These are phyloP conservation scores for Parastagonospora avenae DNA, from an alignment of 2,329 filamentous ascomycete genomes.

Conservation along the genomic window DNA sequence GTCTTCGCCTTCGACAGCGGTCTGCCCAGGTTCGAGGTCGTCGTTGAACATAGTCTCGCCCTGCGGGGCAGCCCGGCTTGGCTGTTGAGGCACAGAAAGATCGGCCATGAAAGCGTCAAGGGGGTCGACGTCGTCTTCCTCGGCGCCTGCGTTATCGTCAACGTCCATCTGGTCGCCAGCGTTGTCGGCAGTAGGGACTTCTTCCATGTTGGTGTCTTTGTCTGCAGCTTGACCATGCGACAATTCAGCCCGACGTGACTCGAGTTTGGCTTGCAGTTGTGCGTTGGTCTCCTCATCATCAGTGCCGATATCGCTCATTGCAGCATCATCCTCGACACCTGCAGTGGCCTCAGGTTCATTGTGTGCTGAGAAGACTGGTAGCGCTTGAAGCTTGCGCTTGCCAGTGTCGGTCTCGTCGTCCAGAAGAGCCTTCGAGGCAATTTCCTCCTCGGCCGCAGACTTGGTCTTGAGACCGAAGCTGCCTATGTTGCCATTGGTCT, in stretches of 20 bases:
- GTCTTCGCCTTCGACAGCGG: constrained; percentile 65
- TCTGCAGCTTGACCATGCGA: constrained; percentile 57
- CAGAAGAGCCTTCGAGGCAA: constrained; percentile 79
- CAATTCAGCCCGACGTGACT: constrained; percentile 72
- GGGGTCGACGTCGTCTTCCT: constrained; percentile 81
- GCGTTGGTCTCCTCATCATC: constrained; percentile 90
- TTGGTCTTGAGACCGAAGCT: constrained; percentile 77
- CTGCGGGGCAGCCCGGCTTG: constrained; percentile 61
- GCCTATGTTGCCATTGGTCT: constrained; percentile 74
- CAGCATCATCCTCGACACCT: constrained; percentile 70
- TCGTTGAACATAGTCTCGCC: constrained; percentile 89
- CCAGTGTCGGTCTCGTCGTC: constrained; percentile 86
- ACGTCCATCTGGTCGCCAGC: constrained; percentile 60
- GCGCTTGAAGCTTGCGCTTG: constrained; percentile 82
- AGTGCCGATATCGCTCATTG: constrained; percentile 76
- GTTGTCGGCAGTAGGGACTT: constrained; percentile 39
- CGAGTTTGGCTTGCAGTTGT: constrained; percentile 77
- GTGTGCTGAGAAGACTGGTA: constrained; percentile 70
- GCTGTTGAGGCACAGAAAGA: constrained; percentile 47
- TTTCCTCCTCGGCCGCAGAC: constrained; percentile 69
- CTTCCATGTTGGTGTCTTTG: constrained; percentile 53
- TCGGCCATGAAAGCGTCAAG: constrained; percentile 96
- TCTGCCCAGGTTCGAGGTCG: constrained; percentile 71
- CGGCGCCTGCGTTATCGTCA: constrained; percentile 52
- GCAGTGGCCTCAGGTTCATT: constrained; percentile 46